phyloP scores from a whole-genome alignment of 164 flowering plant species.

The Houttuynia cordata region DNA sequence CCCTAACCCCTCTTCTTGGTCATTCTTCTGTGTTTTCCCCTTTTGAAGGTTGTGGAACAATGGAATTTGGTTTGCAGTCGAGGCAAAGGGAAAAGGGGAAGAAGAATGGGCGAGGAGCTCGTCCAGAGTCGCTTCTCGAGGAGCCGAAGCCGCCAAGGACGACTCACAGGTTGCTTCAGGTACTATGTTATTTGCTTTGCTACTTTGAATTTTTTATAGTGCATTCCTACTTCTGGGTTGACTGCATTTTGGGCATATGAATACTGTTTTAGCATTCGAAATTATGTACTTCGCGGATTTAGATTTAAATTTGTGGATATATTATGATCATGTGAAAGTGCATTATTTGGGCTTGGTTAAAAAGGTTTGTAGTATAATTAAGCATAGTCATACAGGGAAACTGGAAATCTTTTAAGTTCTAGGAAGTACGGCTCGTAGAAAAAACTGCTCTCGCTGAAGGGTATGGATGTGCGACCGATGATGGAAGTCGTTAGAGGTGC shows the following conservation, averaged over 20 bases:
- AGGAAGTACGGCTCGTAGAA: constrained; percentile 76
- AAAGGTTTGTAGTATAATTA: background rate
- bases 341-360: background rate
- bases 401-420: constrained; percentile 42
- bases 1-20: background rate
- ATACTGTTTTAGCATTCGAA: background rate
- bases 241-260: background rate
- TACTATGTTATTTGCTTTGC: constrained; percentile 4
- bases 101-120: constrained; percentile 19
- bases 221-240: too few relatives aligned
- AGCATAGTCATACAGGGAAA: background rate
- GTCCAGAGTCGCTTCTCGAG: constrained; percentile 9
- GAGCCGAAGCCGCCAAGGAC: constrained; percentile 40
- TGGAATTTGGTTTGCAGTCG: constrained; percentile 15
- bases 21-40: background rate
- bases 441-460: constrained; percentile 84
- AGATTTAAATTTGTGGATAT: background rate
- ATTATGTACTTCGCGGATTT: background rate
- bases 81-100: constrained; percentile 31
- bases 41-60: too few relatives aligned
- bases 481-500: constrained; percentile 99
- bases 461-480: constrained; percentile 98
- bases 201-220: too few relatives aligned
- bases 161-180: constrained; percentile 86
- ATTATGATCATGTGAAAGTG: background rate